Base-by-base conservation (phyloP, 257 asterid genomes). In the Avicennia marina region DNA sequence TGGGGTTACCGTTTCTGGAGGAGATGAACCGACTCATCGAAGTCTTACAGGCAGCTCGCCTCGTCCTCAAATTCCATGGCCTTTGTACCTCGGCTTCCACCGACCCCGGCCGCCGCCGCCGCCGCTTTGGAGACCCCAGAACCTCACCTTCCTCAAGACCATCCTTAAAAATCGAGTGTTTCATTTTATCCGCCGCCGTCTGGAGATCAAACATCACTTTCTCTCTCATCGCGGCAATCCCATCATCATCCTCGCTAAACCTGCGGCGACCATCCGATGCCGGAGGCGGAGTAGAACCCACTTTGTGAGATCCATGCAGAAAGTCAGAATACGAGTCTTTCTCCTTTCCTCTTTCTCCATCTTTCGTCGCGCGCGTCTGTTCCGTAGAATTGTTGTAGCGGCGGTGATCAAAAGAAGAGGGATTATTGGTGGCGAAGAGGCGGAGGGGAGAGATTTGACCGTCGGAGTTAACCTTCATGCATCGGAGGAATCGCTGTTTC, bases 141-240 rank as follows among this genome's bases (percentile, higher is more conserved):
- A 40, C 58, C 29, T 62, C 69, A 39, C 63, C 72, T 2, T 65
- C 53, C 11, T 66, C 71, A 33, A 70, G 58, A 6, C 77, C 78
- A 6, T 70, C 79, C 47, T 60, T 67, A 18, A 75, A 73, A 68
- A 80, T 75, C 53, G 72, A 73, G 27, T 64, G 58, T 64, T 74
- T 86, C 79, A 76, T 77, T 62, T 72, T 70, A 33, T 69, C 81
- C 87, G 80, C 67, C 59, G 69, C 83, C 6, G 79, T 66, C 48
- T 72, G 93, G 38, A 80, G 81, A 82, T 86, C 89, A 68, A 74
- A 29, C 83, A 80, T 72, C 44, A 81, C 78, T 54, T 78, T 80
- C 89, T 76, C 78, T 61, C 88, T 79, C 2, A 79, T 67, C 62
- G 81, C 84, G 7, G 78, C 76, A 52, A 82, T 82, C 63, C 85